phyloP scores from a whole-genome alignment of 202 grass and related monocot genomes.

The Zoysia matrella region DNA sequence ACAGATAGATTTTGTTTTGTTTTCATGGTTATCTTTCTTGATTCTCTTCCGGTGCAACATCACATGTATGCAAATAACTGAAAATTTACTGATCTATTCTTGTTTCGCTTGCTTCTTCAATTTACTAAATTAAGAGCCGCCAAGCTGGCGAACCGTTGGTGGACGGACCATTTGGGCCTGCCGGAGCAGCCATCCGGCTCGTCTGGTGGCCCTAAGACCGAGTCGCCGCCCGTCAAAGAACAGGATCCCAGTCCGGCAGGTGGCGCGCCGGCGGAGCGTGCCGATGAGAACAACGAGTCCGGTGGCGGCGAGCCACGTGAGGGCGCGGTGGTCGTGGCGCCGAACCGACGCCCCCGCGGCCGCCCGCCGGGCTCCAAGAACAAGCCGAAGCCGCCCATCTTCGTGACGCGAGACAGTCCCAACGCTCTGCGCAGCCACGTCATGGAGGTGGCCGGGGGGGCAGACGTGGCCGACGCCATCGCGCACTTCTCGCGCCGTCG shows the following conservation, averaged over 20 bases:
- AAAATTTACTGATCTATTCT: neutral
- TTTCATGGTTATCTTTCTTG: neutral
- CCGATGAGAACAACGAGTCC: conserved; percentile 63
- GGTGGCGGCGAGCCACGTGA: conserved; percentile 64
- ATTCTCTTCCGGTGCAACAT: conserved; percentile 12
- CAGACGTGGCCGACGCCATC: conserved; percentile 87
- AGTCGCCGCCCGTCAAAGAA: conserved; percentile 42
- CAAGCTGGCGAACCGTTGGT: conserved; percentile 97
- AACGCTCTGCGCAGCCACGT: conserved; percentile 94
- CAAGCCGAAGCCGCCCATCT: conserved; percentile 95
- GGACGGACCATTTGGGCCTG: conserved; percentile 71
- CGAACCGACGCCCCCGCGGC: conserved; percentile 83
- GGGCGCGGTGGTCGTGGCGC: conserved; percentile 52
- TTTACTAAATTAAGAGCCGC: neutral
- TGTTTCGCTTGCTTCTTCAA: conserved; percentile 36
- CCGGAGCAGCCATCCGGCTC: conserved; percentile 62
- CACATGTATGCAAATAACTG: too few species aligned
- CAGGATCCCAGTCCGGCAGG: conserved; percentile 37
- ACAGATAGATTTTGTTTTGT: conserved; percentile 2
- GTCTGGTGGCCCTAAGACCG: conserved; percentile 45
- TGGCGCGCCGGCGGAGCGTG: conserved; percentile 15
- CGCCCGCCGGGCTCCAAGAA: conserved; percentile 91
- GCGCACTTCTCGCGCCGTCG: conserved; percentile 85
- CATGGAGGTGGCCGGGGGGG: conserved; percentile 88
- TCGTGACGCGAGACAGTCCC: conserved; percentile 92